Percentiles rank a stretch among this genome's conserved stretches.
phyloP scores from a whole-genome alignment of 2,329 filamentous ascomycete genomes.

The Fusarium sp. region DNA sequence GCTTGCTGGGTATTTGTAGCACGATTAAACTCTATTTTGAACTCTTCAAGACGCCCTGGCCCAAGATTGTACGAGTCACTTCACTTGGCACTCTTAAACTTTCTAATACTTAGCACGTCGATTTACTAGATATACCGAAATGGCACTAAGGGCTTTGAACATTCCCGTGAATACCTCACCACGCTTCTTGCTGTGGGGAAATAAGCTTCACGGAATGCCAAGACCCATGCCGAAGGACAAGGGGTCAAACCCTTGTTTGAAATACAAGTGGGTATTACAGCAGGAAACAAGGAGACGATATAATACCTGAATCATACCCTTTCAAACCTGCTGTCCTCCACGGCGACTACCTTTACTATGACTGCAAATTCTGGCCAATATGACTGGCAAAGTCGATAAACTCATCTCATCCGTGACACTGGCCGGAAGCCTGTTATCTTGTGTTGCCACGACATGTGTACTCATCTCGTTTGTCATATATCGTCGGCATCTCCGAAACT shows the following conservation, averaged over 20 bases:
- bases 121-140: no score
- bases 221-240: conserved; percentile 2
- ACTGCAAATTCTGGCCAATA: not conserved
- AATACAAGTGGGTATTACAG: not conserved
- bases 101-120: not conserved
- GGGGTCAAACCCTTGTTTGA: conserved; percentile 8
- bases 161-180: not conserved
- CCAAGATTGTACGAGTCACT: not conserved
- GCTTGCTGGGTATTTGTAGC: conserved; percentile 14
- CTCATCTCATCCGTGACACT: conserved; percentile 36
- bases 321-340: not conserved
- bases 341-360: conserved; percentile 6
- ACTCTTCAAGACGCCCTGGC: not conserved
- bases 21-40: conserved; percentile 26
- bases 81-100: not conserved
- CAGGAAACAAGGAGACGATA: not conserved
- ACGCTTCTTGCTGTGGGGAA: not conserved
- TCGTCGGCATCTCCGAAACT: conserved; percentile 32
- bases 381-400: conserved; percentile 26
- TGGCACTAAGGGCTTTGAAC: not conserved
- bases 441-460: conserved; percentile 33
- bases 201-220: not conserved
- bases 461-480: conserved; percentile 36
- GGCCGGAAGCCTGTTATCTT: conserved; percentile 36
- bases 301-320: not conserved